Evolutionary conservation across 164 flowering plant genomes (phyloP).

Genomic region (Annona cherimola): DNA sequence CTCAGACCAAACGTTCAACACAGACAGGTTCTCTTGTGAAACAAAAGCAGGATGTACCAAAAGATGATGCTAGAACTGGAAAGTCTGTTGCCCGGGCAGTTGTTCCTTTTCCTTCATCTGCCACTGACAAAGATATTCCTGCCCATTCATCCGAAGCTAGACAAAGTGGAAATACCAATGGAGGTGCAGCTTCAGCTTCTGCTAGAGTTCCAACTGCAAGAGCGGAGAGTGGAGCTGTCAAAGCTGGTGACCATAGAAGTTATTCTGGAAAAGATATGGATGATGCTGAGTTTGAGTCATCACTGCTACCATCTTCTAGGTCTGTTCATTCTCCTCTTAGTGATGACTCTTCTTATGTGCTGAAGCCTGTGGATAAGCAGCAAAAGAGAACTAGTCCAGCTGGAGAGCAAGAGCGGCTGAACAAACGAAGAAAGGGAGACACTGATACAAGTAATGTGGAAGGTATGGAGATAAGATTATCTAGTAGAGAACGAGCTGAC

Average conservation of each 20-base stretch:
- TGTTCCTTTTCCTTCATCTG: slow-evolving; percentile 27
- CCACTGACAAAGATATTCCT: slow-evolving; percentile 36
- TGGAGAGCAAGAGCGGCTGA: slow-evolving; percentile 64
- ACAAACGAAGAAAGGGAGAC: slow-evolving; percentile 80
- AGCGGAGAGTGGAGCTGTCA: slow-evolving; percentile 37
- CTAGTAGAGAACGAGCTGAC: slow-evolving; percentile 66
- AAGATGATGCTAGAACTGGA: slow-evolving; percentile 67
- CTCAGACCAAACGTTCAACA: slow-evolving; percentile 39
- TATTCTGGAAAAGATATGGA: slow-evolving; percentile 41
- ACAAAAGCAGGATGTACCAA: slow-evolving; percentile 50
- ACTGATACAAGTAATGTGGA: slow-evolving; percentile 66
- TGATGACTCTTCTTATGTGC: slow-evolving; percentile 37
- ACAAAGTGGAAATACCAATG: slow-evolving; percentile 47
- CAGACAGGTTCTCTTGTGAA: slow-evolving; percentile 49
- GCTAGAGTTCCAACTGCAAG: slow-evolving; percentile 33
- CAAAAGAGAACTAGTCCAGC: slow-evolving; percentile 69
- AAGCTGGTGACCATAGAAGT: slow-evolving; percentile 38
- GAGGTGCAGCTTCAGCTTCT: slow-evolving; percentile 27
- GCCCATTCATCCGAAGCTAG: slow-evolving; percentile 39
- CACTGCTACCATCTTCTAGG: slow-evolving; percentile 42
- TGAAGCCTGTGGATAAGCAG: slow-evolving; percentile 58
- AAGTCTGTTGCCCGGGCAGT: slow-evolving; percentile 41
- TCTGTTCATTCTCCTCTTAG: slow-evolving; percentile 57
- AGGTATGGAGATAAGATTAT: slow-evolving; percentile 36
- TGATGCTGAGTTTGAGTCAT: slow-evolving; percentile 39